phyloP scores from a whole-genome alignment of 2,329 filamentous ascomycete genomes.

The Pyrenophora graminea region DNA sequence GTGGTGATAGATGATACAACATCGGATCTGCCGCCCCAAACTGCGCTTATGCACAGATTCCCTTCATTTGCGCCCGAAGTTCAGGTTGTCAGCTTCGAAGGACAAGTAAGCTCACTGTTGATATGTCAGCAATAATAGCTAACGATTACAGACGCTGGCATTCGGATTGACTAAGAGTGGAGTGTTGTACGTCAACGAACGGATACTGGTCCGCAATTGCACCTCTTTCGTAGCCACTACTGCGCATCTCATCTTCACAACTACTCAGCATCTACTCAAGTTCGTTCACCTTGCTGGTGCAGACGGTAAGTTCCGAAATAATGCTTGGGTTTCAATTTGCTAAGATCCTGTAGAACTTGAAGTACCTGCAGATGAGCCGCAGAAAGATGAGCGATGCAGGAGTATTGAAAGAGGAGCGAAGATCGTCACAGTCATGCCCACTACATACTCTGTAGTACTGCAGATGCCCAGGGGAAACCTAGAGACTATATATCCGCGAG shows the following conservation, averaged over 20 bases:
- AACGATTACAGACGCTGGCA: constrained; percentile 48
- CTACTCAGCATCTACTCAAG: constrained; percentile 88
- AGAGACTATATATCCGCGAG: constrained; percentile 91
- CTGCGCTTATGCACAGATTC: constrained; percentile 25
- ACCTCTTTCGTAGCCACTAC: constrained; percentile 86
- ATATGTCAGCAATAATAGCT: constrained; percentile 8
- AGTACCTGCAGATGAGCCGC: constrained; percentile 83
- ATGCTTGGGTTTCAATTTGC: background rate
- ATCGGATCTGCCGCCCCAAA: constrained; percentile 21
- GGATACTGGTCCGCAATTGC: constrained; percentile 78
- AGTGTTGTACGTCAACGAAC: constrained; percentile 75
- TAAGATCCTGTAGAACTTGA: constrained; percentile 67
- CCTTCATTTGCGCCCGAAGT: constrained; percentile 36
- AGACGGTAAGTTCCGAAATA: constrained; percentile 58
- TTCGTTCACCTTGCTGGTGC: constrained; percentile 78
- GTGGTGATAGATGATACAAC: constrained; percentile 14
- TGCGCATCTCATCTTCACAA: constrained; percentile 87
- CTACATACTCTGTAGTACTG: constrained; percentile 80
- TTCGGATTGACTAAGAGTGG: constrained; percentile 76
- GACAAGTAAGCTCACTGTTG: constrained; percentile 23
- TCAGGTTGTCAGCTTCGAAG: constrained; percentile 27
- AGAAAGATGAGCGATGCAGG: constrained; percentile 88
- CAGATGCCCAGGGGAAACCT: constrained; percentile 97
- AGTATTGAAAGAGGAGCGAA: constrained; percentile 88
- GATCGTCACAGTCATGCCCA: constrained; percentile 86